A percentile compares a stretch with the other conserved stretches of the same genome.
These are phyloP conservation scores for Xylaria bambusicola DNA, from an alignment of 495 filamentous ascomycete genomes.

Conservation along the genomic window DNA sequence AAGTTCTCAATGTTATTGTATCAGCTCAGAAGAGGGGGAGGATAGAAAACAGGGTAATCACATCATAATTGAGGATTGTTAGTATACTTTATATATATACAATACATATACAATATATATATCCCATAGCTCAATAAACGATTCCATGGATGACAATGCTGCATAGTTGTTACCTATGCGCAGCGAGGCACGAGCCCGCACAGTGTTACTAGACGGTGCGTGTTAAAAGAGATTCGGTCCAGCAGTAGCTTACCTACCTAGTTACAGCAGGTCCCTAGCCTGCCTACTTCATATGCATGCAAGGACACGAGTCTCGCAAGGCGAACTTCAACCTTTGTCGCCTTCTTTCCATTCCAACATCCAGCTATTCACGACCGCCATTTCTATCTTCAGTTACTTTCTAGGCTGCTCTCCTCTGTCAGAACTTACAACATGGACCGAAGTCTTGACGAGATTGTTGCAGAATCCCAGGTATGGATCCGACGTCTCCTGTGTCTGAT, in stretches of 20 bases:
- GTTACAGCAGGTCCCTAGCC: too few species aligned
- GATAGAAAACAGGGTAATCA: not conserved
- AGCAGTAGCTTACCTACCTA: too few species aligned
- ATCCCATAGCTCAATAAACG: too few species aligned
- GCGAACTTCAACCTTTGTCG: not conserved
- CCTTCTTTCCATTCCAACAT: not conserved
- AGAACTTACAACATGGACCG: conserved; percentile 63
- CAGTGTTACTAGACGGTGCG: too few species aligned
- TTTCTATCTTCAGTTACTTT: not conserved
- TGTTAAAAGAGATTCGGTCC: too few species aligned
- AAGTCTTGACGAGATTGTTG: conserved; percentile 82
- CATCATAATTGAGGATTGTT: too few species aligned
- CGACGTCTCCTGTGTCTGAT: not conserved
- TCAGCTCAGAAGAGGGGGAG: not conserved
- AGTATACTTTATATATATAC: too few species aligned
- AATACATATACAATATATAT: too few species aligned
- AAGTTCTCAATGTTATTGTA: not conserved
- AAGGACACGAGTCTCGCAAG: not conserved
- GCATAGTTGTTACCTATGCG: too few species aligned
- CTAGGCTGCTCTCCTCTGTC: not conserved
- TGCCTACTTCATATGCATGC: too few species aligned
- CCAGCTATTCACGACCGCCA: not conserved
- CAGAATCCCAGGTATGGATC: conserved; percentile 70
- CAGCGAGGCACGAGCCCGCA: too few species aligned
- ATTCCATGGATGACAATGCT: too few species aligned